phyloP scores from a whole-genome alignment of 2,329 filamentous ascomycete genomes.

The Hymenoscyphus scutula region DNA sequence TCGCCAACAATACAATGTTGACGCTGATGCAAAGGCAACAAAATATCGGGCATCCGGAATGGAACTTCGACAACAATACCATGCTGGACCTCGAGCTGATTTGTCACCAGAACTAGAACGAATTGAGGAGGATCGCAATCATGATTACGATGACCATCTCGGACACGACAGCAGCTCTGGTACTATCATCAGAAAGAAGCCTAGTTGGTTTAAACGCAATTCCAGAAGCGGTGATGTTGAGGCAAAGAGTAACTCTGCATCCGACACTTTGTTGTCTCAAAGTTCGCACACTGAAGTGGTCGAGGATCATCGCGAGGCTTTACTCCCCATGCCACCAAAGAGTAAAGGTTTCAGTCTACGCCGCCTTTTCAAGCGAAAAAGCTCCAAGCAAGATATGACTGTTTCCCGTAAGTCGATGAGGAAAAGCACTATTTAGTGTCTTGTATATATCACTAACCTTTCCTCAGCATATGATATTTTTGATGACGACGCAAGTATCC shows the following conservation, averaged over 20 bases:
- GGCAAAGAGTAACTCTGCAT: slow-evolving; percentile 16
- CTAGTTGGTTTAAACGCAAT: slow-evolving; percentile 36
- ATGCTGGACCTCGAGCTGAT: slow-evolving; percentile 13
- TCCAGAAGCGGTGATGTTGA: slow-evolving; percentile 29
- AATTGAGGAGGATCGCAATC: slow-evolving; percentile 23
- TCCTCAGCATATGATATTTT: slow-evolving; percentile 28
- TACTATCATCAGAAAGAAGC: slow-evolving; percentile 32
- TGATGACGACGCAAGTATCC: slow-evolving; percentile 29
- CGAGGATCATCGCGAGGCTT: slow-evolving; percentile 13
- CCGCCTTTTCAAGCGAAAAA: slow-evolving; percentile 33
- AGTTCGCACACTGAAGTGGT: slow-evolving; percentile 20
- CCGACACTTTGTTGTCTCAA: slow-evolving; percentile 18
- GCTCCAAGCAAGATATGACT: slow-evolving; percentile 30
- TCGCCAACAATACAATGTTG: slow-evolving; percentile 4
- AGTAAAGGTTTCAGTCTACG: slow-evolving; percentile 34
- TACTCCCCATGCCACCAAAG: slow-evolving; percentile 20
- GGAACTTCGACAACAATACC: slow-evolving; percentile 30
- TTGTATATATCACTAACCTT: slow-evolving; percentile 15
- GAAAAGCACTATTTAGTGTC: not conserved
- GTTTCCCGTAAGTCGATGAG: slow-evolving; percentile 30
- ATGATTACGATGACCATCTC: slow-evolving; percentile 25
- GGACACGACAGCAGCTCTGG: slow-evolving; percentile 25
- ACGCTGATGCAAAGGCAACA: not conserved
- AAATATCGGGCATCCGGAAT: slow-evolving; percentile 11
- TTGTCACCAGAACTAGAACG: slow-evolving; percentile 19